Percentiles rank a stretch among this genome's conserved stretches.
phyloP scores from a whole-genome alignment of 208 protist species.

The Acanthamoeba culbertsoni region DNA sequence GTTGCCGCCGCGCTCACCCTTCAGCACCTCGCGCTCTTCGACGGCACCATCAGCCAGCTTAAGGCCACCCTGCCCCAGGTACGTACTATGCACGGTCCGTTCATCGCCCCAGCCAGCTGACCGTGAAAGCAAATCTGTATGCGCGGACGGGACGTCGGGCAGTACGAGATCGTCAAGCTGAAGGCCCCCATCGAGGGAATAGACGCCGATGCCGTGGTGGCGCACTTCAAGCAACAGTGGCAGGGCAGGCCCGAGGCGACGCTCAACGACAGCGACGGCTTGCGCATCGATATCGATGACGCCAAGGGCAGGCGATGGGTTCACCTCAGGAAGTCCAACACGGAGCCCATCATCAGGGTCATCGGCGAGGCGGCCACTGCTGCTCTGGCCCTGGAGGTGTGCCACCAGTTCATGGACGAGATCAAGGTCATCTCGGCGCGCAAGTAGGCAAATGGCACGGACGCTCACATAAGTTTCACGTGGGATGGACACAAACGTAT shows the following conservation, averaged over 20 bases:
- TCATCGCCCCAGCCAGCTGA: too few species aligned
- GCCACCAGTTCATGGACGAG: constrained; percentile 66
- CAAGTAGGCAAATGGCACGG: neutral
- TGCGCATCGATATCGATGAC: constrained; percentile 71
- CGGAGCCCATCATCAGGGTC: constrained; percentile 83
- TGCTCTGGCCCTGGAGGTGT: neutral
- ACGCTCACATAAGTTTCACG: too few species aligned
- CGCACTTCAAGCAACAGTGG: constrained; percentile 61
- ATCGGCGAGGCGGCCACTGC: constrained; percentile 72
- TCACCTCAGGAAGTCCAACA: constrained; percentile 83
- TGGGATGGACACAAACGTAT: too few species aligned
- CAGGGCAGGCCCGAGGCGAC: neutral
- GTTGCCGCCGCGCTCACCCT: constrained; percentile 78
- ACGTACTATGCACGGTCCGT: neutral
- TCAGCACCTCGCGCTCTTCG: constrained; percentile 62
- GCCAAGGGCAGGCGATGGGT: constrained; percentile 78
- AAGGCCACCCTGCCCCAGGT: constrained; percentile 70
- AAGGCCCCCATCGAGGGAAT: constrained; percentile 73
- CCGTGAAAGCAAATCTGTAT: too few species aligned
- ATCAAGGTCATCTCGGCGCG: constrained; percentile 41
- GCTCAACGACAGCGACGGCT: constrained; percentile 77
- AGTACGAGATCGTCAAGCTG: constrained; percentile 83
- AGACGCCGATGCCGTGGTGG: constrained; percentile 67
- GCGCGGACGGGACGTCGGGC: neutral
- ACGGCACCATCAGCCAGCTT: constrained; percentile 70